These are phyloP conservation scores for Ramaria rubella DNA, from an alignment of 768 basidiomycete species.

Conservation along the genomic window DNA sequence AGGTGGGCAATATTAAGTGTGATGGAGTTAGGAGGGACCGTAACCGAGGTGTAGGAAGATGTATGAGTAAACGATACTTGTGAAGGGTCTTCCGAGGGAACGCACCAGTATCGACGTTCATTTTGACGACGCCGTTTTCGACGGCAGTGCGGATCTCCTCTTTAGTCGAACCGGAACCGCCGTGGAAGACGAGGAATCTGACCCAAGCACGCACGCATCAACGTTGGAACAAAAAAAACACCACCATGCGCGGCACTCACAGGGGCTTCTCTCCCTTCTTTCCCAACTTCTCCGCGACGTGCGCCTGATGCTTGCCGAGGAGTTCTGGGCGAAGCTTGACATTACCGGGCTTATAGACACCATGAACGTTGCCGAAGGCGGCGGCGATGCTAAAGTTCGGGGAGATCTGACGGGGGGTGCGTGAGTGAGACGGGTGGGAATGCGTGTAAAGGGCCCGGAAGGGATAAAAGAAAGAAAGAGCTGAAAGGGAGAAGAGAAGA, in stretches of 20 bases:
- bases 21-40: too few species aligned
- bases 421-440: too few species aligned
- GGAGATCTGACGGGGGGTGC: too few species aligned
- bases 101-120: constrained; percentile 91
- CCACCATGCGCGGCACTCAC: constrained; percentile 39
- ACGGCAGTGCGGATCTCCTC: constrained; percentile 94
- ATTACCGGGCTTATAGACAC: constrained; percentile 99
- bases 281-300: constrained; percentile 61
- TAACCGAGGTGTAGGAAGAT: too few species aligned
- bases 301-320: constrained; percentile 83
- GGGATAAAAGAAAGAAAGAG: too few species aligned
- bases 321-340: constrained; percentile 89
- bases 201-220: too few species aligned
- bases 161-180: constrained; percentile 95
- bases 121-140: constrained; percentile 90
- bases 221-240: neutral
- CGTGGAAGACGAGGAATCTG: constrained; percentile 99
- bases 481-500: neutral
- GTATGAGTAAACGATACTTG: neutral
- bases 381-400: constrained; percentile 98
- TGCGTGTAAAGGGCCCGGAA: too few species aligned
- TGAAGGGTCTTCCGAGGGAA: too few species aligned
- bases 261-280: constrained; percentile 64
- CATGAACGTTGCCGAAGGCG: constrained; percentile 98
- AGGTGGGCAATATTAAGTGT: neutral